These are phyloP conservation scores for Wickerhamomyces strasburgensis DNA, from an alignment of 805 yeast species.

Conservation along the genomic window DNA sequence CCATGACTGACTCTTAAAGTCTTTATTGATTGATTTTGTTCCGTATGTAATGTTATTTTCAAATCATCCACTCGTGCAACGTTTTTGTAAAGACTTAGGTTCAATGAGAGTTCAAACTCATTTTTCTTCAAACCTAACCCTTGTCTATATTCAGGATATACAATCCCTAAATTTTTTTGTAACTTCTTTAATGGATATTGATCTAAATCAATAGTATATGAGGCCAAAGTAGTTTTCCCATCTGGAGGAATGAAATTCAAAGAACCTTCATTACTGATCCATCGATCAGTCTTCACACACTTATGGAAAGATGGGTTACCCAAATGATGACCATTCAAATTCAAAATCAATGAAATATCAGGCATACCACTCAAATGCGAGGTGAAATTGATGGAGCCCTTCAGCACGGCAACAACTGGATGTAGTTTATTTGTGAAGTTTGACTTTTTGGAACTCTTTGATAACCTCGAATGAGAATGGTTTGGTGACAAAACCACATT, in stretches of 20 bases:
- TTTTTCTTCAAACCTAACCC: slow-evolving; percentile 32
- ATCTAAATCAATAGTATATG: slow-evolving; percentile 55
- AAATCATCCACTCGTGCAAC: slow-evolving; percentile 47
- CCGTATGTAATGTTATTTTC: slow-evolving; percentile 33
- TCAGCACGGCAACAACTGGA: slow-evolving; percentile 49
- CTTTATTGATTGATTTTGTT: slow-evolving; percentile 37
- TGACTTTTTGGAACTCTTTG: no score
- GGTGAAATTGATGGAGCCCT: slow-evolving; percentile 59
- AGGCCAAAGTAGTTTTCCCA: slow-evolving; percentile 59
- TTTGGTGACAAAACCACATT: slow-evolving; percentile 42
- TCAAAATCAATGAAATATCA: slow-evolving; percentile 52
- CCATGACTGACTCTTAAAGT: slow-evolving; percentile 70
- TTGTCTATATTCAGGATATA: slow-evolving; percentile 27
- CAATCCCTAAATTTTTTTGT: slow-evolving; percentile 23
- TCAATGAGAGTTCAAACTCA: slow-evolving; percentile 34
- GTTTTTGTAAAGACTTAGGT: slow-evolving; percentile 33
- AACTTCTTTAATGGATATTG: slow-evolving; percentile 13
- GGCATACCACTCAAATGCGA: slow-evolving; percentile 80
- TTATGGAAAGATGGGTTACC: slow-evolving; percentile 64
- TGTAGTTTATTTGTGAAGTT: slow-evolving; percentile 18
- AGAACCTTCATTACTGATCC: slow-evolving; percentile 42
- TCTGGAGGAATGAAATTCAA: slow-evolving; percentile 85
- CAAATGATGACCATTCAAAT: slow-evolving; percentile 40
- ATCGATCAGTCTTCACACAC: slow-evolving; percentile 53
- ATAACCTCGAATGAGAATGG: no score